phyloP scores from a whole-genome alignment of 2,329 filamentous ascomycete species.

The Colletotrichum tanaceti region DNA sequence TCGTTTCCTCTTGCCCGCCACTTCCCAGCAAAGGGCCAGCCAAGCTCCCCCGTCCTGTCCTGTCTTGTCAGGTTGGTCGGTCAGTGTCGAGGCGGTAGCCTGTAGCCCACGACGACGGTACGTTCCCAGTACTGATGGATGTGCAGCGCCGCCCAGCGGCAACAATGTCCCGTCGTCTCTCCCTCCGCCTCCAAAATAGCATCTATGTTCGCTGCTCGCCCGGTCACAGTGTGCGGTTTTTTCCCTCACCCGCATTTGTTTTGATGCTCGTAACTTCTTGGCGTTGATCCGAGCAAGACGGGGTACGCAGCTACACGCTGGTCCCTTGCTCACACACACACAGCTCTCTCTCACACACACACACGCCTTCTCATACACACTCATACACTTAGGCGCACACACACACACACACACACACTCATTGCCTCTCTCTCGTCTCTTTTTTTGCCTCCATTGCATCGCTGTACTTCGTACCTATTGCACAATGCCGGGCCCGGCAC shows the following conservation, averaged over 20 bases:
- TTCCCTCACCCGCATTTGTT: slow-evolving; percentile 40
- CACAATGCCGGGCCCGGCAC: slow-evolving; percentile 14
- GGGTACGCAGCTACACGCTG: slow-evolving; percentile 40
- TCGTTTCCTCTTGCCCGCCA: slow-evolving; percentile 9
- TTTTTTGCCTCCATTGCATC: slow-evolving; percentile 9
- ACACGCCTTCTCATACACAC: slow-evolving; percentile 9
- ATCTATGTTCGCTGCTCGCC: slow-evolving; percentile 32
- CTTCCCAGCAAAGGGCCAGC: neutral
- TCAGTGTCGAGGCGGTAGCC: slow-evolving; percentile 1
- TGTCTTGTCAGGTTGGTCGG: slow-evolving; percentile 6
- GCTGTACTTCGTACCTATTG: slow-evolving; percentile 21
- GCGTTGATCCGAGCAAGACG: slow-evolving; percentile 41
- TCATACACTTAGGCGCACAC: slow-evolving; percentile 15
- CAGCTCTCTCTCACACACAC: neutral
- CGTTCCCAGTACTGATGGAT: slow-evolving; percentile 3
- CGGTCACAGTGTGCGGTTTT: slow-evolving; percentile 40
- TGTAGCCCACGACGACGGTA: neutral
- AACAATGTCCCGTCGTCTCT: slow-evolving; percentile 31
- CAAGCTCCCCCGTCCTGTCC: slow-evolving; percentile 14
- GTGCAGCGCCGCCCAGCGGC: slow-evolving; percentile 14
- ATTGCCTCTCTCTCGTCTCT: slow-evolving; percentile 34
- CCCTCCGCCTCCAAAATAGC: slow-evolving; percentile 35
- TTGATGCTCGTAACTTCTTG: slow-evolving; percentile 41
- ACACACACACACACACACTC: slow-evolving; percentile 17
- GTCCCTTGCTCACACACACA: slow-evolving; percentile 37